These are phyloP conservation scores for Oenanthe javanica DNA, from an alignment of 140 eudicot species.

Conservation along the genomic window DNA sequence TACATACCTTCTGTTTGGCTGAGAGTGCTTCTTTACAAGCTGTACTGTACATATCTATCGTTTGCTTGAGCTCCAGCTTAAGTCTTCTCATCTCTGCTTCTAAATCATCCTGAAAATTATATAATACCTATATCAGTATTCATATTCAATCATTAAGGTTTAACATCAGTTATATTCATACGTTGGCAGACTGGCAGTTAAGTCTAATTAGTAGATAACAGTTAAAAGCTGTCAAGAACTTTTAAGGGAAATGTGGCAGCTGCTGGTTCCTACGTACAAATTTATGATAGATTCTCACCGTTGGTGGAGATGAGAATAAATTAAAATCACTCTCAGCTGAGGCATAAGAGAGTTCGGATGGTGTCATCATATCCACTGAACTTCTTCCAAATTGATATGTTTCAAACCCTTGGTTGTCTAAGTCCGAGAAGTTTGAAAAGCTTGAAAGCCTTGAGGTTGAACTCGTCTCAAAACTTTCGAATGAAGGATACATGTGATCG, in stretches of 20 bases:
- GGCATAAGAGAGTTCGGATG: conserved; percentile 29
- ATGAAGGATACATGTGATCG: conserved; percentile 39
- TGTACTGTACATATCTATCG: conserved; percentile 84
- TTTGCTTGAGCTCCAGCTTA: conserved; percentile 69
- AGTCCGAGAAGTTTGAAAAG: conserved; percentile 52
- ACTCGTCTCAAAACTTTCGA: conserved; percentile 28
- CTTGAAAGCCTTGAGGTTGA: conserved; percentile 39
- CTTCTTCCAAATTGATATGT: conserved; percentile 27
- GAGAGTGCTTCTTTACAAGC: conserved; percentile 90
- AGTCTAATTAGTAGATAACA: background rate
- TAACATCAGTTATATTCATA: background rate
- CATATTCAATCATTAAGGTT: background rate
- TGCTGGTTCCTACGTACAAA: background rate
- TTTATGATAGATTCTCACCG: conserved; percentile 25
- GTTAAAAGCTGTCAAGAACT: background rate
- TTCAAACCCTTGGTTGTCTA: conserved; percentile 42
- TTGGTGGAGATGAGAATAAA: conserved; percentile 20
- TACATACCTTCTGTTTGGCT: conserved; percentile 66
- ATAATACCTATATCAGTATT: background rate
- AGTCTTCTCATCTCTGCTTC: conserved; percentile 84
- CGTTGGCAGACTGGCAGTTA: background rate
- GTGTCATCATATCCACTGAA: conserved; percentile 34
- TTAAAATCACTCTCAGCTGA: conserved; percentile 32
- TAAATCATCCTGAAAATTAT: conserved; percentile 58
- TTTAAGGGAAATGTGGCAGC: background rate